Evolutionary conservation across 2,329 filamentous ascomycete species (phyloP).

Genomic region (Stemphylium lycopersici): DNA sequence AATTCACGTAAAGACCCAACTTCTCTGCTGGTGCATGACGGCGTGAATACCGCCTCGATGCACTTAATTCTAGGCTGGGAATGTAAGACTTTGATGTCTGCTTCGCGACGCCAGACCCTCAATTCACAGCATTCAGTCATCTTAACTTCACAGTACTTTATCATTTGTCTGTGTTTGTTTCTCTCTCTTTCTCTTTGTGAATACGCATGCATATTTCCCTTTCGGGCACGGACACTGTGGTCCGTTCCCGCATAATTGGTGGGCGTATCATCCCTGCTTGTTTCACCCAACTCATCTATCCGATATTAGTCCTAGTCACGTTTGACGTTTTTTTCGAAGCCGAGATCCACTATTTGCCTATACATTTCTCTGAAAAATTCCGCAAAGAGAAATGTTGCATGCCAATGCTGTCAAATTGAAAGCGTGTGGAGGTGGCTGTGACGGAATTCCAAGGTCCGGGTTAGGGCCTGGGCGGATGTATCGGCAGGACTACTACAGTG

Average conservation of each 20-base stretch:
- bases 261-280: constrained; percentile 3
- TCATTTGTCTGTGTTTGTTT: too few relatives aligned
- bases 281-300: constrained; percentile 9
- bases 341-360: constrained; percentile 2
- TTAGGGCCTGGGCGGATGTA: neutral
- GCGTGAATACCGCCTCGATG: too few relatives aligned
- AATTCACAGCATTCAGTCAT: too few relatives aligned
- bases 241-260: constrained; percentile 10
- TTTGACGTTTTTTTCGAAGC: neutral
- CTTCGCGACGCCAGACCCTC: too few relatives aligned
- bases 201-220: neutral
- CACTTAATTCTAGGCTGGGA: too few relatives aligned
- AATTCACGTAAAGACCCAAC: neutral
- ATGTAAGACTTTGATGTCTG: too few relatives aligned
- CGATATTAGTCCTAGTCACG: constrained; percentile 8
- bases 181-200: too few relatives aligned
- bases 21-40: neutral
- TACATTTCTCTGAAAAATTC: neutral
- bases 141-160: too few relatives aligned
- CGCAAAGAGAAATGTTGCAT: neutral
- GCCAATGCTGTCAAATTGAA: constrained; percentile 10
- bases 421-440: neutral
- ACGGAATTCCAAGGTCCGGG: neutral
- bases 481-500: too few relatives aligned
- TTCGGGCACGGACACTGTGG: neutral